These are phyloP conservation scores for Fusarium euwallaceae DNA, from an alignment of 2,329 filamentous ascomycete genomes.

Conservation along the genomic window DNA sequence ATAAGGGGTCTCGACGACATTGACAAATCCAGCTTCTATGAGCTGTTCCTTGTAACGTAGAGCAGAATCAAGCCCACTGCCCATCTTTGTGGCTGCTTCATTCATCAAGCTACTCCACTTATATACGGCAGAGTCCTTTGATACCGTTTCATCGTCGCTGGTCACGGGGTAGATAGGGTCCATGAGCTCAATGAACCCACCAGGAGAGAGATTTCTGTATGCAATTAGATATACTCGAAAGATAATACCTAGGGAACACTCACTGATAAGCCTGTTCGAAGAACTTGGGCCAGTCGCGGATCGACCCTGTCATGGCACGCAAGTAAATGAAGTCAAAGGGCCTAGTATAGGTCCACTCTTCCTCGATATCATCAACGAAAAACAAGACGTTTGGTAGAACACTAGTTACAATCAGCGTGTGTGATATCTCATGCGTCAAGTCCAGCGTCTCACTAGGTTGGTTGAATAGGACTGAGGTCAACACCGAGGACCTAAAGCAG, in stretches of 20 bases:
- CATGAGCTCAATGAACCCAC: conserved; percentile 30
- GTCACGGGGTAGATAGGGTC: conserved; percentile 25
- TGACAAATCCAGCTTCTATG: conserved; percentile 18
- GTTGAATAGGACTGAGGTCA: conserved; percentile 35
- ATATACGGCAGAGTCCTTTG: conserved; percentile 21
- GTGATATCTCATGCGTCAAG: accelerated
- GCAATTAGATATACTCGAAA: too few relatives aligned
- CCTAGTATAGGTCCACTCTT: conserved; percentile 25
- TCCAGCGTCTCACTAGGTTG: conserved; percentile 10
- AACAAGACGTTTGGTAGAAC: conserved; percentile 26
- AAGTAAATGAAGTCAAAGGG: conserved; percentile 32
- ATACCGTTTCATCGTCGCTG: conserved; percentile 24
- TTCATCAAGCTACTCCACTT: conserved; percentile 31
- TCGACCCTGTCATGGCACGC: conserved; percentile 22
- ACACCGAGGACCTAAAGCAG: conserved; percentile 25
- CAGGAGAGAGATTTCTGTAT: conserved; percentile 24
- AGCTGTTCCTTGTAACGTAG: conserved; percentile 29
- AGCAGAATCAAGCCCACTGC: conserved; percentile 9
- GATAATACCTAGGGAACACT: background rate
- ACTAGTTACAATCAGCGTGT: background rate
- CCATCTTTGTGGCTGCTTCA: conserved; percentile 13
- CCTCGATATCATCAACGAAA: conserved; percentile 30
- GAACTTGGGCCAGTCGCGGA: conserved; percentile 17
- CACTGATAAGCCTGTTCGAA: conserved; percentile 17
- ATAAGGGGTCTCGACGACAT: conserved; percentile 18